phyloP scores from a whole-genome alignment of 495 filamentous ascomycete genomes.

The Podospora tetraspora region DNA sequence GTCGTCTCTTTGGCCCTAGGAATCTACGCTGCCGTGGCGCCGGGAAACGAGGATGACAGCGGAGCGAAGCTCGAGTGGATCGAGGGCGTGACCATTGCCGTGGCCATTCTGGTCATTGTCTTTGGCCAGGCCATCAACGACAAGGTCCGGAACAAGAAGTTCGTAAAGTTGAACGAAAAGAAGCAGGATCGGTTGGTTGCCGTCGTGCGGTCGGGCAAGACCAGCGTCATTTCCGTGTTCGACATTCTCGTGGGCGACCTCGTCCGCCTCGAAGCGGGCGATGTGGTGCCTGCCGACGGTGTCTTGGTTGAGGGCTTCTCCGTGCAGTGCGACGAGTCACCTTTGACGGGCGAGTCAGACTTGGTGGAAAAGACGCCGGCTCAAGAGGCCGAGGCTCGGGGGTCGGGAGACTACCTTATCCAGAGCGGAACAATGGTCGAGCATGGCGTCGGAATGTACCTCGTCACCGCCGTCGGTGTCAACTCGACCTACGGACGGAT shows the following conservation, averaged over 20 bases:
- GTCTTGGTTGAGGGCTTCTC: conserved; percentile 60
- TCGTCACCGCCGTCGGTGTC: conserved; percentile 5
- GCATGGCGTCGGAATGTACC: conserved; percentile 1
- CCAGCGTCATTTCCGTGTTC: conserved; percentile 58
- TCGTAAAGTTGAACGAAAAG: conserved; percentile 65
- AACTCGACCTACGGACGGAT: conserved; percentile 4
- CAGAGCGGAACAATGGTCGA: not conserved
- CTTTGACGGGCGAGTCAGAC: conserved; percentile 75
- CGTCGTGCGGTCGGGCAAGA: conserved; percentile 64
- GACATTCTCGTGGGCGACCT: conserved; percentile 67
- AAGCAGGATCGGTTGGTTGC: conserved; percentile 72
- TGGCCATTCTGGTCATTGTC: conserved; percentile 66
- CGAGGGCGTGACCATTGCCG: conserved; percentile 68
- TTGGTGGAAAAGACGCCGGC: conserved; percentile 62
- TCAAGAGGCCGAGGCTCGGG: conserved; percentile 29
- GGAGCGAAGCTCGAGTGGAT: conserved; percentile 62
- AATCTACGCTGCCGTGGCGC: conserved; percentile 55
- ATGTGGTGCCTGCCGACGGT: conserved; percentile 67
- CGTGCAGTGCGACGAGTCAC: conserved; percentile 71
- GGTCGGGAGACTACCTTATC: conserved; percentile 1
- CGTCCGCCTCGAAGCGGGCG: conserved; percentile 63
- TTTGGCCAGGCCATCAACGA: conserved; percentile 56
- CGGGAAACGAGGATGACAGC: conserved; percentile 33
- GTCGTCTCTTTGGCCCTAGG: conserved; percentile 58
- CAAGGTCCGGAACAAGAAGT: conserved; percentile 69